Base-by-base conservation (phyloP, 352 stramenopile species). In the Ochromonadaceae sp. region DNA sequence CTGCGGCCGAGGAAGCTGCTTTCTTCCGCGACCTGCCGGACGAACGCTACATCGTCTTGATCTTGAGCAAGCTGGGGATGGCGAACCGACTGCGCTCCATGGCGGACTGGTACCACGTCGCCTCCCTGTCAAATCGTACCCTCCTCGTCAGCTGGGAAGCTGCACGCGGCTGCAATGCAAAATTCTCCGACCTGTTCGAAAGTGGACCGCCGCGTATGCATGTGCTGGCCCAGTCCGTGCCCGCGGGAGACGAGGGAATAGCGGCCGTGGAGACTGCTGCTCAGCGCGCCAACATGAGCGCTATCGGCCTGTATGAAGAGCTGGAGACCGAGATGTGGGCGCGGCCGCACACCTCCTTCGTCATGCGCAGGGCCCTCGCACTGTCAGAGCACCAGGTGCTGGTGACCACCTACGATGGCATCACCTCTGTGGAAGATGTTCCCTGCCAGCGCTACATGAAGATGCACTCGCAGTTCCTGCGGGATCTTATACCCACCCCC, bases 101-200 rank as follows among this genome's bases (percentile, higher is more conserved):
- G 22, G 52, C 52, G 22, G 52, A 61, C 25, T 61, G 52, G 52
- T 61, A 47, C 25, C 12, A 38, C 22, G 36, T 61, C 28, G 7
- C 30, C 9, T 15, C 17, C 5, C 34, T 55, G 12, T 34, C 52
- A 22, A 55, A 53, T 31, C 26, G 52, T 28, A 43, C 15, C 12
- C 52, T 61, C 20, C 15, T 61, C 20, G 10, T 61, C n/a, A 61
- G 34, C 52, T 61, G 52, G 52, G 3, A 12, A 3, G 5, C 52
- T 4, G 22, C 52, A 5, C n/a, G 17, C 3, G 52, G 48, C 3
- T 61, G 52, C 36, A 61, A 61, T 28, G 36, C 36, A 47, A 30
- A 35, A 9, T 61, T 61, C 34, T 9, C 25, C 4, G 52, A 61
- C 22, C 34, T 61, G 34, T 61, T 61, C 28, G 26, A 9, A 10